Percentiles rank a stretch among this genome's conserved stretches.
Evolutionary conservation across 441 rosid species (phyloP).

Genomic region (Syzygium malaccense): DNA sequence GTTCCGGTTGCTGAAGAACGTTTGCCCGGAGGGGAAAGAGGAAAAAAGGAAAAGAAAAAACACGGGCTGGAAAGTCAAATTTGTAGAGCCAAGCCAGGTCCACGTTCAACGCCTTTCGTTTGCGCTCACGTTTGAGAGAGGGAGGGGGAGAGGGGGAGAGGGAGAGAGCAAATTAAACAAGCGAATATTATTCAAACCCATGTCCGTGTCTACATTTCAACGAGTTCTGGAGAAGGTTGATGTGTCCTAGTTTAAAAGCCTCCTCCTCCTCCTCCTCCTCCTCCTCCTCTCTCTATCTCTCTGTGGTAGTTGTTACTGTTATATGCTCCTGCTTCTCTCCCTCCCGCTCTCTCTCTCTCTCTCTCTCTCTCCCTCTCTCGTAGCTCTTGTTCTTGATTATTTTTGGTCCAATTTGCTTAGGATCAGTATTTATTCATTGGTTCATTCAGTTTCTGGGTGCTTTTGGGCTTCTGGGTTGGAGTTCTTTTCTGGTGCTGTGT

Average conservation of each 20-base stretch:
- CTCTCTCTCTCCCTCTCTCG: background rate
- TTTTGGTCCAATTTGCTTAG: background rate
- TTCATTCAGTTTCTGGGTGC: background rate
- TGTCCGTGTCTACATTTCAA: background rate
- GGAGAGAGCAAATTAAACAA: background rate
- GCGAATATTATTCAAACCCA: background rate
- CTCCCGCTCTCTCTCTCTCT: background rate
- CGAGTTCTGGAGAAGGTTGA: background rate
- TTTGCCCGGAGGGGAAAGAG: background rate
- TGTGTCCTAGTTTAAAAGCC: background rate
- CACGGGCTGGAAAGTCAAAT: background rate
- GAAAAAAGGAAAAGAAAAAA: background rate
- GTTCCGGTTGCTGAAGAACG: background rate
- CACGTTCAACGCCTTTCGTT: background rate
- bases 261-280: background rate
- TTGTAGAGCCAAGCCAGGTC: background rate
- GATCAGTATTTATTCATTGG: background rate
- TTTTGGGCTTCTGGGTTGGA: background rate
- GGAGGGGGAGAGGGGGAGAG: background rate
- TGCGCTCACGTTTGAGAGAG: background rate
- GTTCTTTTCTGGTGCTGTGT: background rate
- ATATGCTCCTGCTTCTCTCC: background rate
- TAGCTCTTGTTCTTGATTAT: background rate
- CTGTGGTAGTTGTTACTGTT: background rate
- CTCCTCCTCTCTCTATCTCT: background rate